Conservation (phyloP, 2,329 filamentous ascomycete genomes). For the Tolypocladium cylindrosporum region DNA sequence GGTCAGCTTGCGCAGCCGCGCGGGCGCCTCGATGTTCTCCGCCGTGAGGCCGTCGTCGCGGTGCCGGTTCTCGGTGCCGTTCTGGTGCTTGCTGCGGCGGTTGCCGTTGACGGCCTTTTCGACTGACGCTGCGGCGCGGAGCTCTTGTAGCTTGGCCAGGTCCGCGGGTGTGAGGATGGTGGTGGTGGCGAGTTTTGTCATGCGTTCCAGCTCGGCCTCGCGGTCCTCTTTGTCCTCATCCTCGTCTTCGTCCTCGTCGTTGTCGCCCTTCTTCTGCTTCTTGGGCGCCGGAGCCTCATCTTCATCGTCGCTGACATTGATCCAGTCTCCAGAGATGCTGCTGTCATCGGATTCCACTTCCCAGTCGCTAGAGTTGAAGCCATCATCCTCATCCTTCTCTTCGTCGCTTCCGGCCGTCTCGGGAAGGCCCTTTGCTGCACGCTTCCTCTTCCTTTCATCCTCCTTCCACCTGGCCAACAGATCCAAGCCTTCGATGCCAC, state of each 20-base stretch:
- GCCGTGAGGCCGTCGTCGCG: slow-evolving; percentile 84
- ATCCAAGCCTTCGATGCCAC: slow-evolving; percentile 85
- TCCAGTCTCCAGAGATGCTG: slow-evolving; percentile 78
- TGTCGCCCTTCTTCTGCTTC: slow-evolving; percentile 25
- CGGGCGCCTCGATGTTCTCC: slow-evolving; percentile 81
- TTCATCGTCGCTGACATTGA: slow-evolving; percentile 77
- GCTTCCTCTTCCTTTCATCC: slow-evolving; percentile 69
- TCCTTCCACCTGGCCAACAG: slow-evolving; percentile 89
- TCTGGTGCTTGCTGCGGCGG: slow-evolving; percentile 35
- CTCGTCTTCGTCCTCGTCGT: slow-evolving; percentile 18
- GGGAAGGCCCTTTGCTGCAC: slow-evolving; percentile 56
- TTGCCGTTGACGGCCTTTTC: slow-evolving; percentile 46
- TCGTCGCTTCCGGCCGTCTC: slow-evolving; percentile 53
- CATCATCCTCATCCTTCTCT: slow-evolving; percentile 48
- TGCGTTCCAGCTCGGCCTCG: slow-evolving; percentile 35
- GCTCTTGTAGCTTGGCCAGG: slow-evolving; percentile 85
- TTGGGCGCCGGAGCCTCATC: slow-evolving; percentile 58
- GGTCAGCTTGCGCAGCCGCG: slow-evolving; percentile 70
- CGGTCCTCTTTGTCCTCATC: slow-evolving; percentile 33
- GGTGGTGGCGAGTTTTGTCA: slow-evolving; percentile 77
- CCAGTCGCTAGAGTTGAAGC: slow-evolving; percentile 47
- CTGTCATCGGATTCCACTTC: slow-evolving; percentile 51
- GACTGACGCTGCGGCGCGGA: slow-evolving; percentile 64
- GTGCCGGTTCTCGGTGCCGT: slow-evolving; percentile 45
- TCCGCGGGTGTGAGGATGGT: slow-evolving; percentile 93